Conservation (phyloP, 805 yeast species). For the Barnettozyma salicaria region DNA sequence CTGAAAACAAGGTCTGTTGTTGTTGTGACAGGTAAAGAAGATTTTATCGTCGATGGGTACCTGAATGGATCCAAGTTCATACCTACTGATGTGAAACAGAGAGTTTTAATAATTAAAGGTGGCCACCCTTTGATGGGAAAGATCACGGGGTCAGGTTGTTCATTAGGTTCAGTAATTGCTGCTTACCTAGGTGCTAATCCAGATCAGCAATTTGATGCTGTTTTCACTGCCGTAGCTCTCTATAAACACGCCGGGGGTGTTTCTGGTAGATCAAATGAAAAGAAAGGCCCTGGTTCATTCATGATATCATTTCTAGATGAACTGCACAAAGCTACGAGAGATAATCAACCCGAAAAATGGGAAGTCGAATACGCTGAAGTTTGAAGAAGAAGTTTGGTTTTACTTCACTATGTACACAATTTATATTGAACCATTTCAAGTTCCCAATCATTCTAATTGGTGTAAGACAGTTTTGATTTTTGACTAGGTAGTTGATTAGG, state of each 20-base stretch:
- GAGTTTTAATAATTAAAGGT: slow-evolving; percentile 38
- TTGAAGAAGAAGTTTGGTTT: background rate
- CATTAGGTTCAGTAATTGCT: slow-evolving; percentile 68
- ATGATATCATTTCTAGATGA: slow-evolving; percentile 12
- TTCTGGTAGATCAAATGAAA: slow-evolving; percentile 11
- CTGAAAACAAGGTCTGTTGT: slow-evolving; percentile 49
- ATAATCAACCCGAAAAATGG: slow-evolving; percentile 10
- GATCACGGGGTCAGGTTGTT: slow-evolving; percentile 81
- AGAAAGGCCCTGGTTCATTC: slow-evolving; percentile 16
- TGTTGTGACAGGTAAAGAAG: slow-evolving; percentile 63
- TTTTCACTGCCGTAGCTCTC: slow-evolving; percentile 14
- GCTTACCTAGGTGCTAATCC: slow-evolving; percentile 28
- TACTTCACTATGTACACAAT: slow-evolving; percentile 1
- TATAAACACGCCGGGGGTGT: slow-evolving; percentile 17
- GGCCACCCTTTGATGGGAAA: slow-evolving; percentile 58
- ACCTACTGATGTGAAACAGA: slow-evolving; percentile 23
- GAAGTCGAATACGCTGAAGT: slow-evolving; percentile 3
- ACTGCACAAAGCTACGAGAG: slow-evolving; percentile 4
- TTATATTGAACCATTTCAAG: slow-evolving; percentile 5
- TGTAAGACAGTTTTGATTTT: slow-evolving; percentile 43
- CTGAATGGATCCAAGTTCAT: slow-evolving; percentile 22
- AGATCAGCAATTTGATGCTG: slow-evolving; percentile 11
- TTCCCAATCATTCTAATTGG: slow-evolving; percentile 28
- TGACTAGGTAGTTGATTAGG: slow-evolving; percentile 53
- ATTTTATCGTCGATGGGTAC: slow-evolving; percentile 45